These are phyloP conservation scores for Novymonas esmeraldas DNA, from an alignment of 208 protist genomes.

Conservation along the genomic window DNA sequence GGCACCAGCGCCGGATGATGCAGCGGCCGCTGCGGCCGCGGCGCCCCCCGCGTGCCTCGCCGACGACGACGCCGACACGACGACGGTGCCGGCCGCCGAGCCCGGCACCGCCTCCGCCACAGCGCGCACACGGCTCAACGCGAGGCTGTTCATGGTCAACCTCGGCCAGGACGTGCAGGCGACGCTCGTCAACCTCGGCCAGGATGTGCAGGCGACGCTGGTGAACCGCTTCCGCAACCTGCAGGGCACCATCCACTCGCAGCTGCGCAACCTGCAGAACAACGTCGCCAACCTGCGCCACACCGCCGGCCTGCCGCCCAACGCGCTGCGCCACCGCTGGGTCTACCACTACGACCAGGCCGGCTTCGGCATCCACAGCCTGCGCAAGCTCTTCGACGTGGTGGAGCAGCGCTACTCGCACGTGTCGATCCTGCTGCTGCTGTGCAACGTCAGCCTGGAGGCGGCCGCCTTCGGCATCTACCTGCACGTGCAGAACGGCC, in stretches of 20 bases:
- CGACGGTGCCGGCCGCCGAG: constrained; percentile 6
- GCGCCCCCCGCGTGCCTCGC: background rate
- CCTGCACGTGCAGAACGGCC: constrained; percentile 21
- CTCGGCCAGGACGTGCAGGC: constrained; percentile 25
- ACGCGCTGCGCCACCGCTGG: constrained; percentile 15
- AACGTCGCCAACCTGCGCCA: constrained; percentile 36
- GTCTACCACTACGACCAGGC: constrained; percentile 30
- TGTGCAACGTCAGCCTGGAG: constrained; percentile 32
- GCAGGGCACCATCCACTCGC: constrained; percentile 29
- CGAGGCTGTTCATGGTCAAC: constrained; percentile 16
- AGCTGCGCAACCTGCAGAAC: constrained; percentile 34
- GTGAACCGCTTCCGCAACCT: constrained; percentile 25
- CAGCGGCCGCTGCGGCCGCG: background rate
- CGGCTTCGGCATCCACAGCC: constrained; percentile 32
- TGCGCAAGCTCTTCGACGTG: constrained; percentile 54
- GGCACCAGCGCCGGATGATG: background rate
- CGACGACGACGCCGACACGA: background rate
- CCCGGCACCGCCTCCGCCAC: constrained; percentile 9
- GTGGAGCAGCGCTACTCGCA: constrained; percentile 49
- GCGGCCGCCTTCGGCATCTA: constrained; percentile 37
- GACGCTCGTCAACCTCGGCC: constrained; percentile 11
- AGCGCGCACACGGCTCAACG: background rate
- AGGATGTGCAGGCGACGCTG: constrained; percentile 21
- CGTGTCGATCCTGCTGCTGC: constrained; percentile 38
- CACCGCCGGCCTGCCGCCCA: background rate